A percentile compares a stretch with the other conserved stretches of the same genome.
These are phyloP conservation scores for Grigorovia humatica DNA, from an alignment of 805 yeast genomes.

Conservation along the genomic window DNA sequence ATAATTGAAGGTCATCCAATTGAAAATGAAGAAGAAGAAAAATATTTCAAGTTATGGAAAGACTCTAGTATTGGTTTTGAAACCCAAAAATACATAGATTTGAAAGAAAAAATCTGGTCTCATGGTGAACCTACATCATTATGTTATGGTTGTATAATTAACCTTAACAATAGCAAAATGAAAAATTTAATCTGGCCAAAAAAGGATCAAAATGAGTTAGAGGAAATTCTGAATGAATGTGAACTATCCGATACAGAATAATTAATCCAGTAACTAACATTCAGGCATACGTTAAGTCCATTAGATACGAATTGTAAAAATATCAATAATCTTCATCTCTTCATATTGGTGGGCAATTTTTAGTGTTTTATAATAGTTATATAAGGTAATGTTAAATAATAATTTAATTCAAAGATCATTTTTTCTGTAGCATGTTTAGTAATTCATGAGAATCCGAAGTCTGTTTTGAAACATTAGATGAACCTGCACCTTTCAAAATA, in stretches of 20 bases:
- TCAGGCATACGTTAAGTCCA: neutral
- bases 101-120: slow-evolving; percentile 14
- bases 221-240: slow-evolving; percentile 39
- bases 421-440: slow-evolving; percentile 17
- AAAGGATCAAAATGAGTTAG: slow-evolving; percentile 23
- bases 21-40: slow-evolving; percentile 33
- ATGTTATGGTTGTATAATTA: slow-evolving; percentile 72
- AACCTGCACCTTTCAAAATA: slow-evolving; percentile 8
- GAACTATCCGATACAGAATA: slow-evolving; percentile 31
- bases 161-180: slow-evolving; percentile 37
- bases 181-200: slow-evolving; percentile 33
- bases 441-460: slow-evolving; percentile 6
- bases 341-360: too few species aligned
- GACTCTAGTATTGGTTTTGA: slow-evolving; percentile 18
- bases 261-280: neutral
- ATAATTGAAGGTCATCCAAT: slow-evolving; percentile 46
- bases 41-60: slow-evolving; percentile 28
- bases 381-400: too few species aligned
- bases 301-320: too few species aligned
- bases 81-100: slow-evolving; percentile 9
- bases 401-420: neutral
- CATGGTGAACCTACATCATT: slow-evolving; percentile 25
- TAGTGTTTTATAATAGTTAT: too few species aligned
- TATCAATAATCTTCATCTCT: too few species aligned
- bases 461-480: neutral